A percentile compares a stretch with the other conserved stretches of the same genome.
These are phyloP conservation scores for Logfia minima DNA, from an alignment of 129 eudicot species.

Conservation along the genomic window DNA sequence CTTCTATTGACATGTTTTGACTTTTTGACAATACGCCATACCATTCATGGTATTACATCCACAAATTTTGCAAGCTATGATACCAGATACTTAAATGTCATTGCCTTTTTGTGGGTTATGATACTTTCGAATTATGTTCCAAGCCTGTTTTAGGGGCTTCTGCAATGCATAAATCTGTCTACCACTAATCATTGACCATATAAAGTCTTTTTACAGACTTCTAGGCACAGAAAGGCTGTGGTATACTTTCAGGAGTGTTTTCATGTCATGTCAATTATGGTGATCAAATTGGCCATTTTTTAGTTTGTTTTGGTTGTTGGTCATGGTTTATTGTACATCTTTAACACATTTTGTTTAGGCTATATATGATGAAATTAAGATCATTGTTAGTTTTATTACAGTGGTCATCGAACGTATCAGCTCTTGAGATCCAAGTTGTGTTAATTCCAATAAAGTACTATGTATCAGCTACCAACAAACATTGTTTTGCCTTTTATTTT, in stretches of 20 bases:
- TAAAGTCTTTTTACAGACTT: neutral
- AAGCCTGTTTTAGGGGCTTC: slow-evolving; percentile 10
- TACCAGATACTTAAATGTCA: slow-evolving; percentile 6
- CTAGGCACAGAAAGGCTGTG: neutral
- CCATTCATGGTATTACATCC: neutral
- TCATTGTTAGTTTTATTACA: neutral
- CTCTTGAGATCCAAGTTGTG: neutral
- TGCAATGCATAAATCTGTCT: neutral
- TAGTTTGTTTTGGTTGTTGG: neutral
- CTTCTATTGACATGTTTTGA: slow-evolving; percentile 26
- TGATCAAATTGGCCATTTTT: neutral
- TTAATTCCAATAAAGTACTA: neutral
- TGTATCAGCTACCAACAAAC: neutral
- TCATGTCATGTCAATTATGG: neutral
- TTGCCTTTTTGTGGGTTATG: slow-evolving; percentile 18
- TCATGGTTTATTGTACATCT: neutral
- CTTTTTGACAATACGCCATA: neutral
- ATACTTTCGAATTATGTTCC: neutral
- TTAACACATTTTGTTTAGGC: neutral
- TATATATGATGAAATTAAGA: neutral
- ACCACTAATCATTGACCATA: neutral
- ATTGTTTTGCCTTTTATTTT: neutral
- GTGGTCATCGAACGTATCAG: neutral
- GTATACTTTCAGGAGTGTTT: neutral
- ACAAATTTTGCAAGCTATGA: slow-evolving; percentile 16